These are phyloP conservation scores for Lignosus rhinocerotis DNA, from an alignment of 1,284 basidiomycete species.

Conservation along the genomic window DNA sequence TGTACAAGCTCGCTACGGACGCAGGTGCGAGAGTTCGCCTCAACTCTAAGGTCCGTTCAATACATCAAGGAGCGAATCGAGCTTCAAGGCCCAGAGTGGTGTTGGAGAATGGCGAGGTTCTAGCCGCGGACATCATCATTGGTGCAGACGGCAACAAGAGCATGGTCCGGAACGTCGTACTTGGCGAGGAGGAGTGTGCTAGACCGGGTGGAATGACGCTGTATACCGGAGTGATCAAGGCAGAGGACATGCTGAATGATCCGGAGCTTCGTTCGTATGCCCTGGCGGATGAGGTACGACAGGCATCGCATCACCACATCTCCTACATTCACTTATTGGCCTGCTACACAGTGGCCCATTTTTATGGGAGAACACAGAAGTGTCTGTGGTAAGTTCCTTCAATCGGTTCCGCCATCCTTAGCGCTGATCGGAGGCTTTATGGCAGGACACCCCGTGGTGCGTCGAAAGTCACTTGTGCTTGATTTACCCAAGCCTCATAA, in stretches of 20 bases:
- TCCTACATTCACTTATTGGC: not conserved
- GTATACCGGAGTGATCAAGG: conserved; percentile 24
- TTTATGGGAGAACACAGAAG: conserved; percentile 26
- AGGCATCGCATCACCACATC: not conserved
- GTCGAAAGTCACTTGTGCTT: conserved; percentile 1
- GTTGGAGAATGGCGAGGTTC: conserved; percentile 37
- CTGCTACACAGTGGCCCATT: conserved; percentile 21
- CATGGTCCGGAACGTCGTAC: conserved; percentile 32
- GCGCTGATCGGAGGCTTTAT: not conserved
- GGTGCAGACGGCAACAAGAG: conserved; percentile 43
- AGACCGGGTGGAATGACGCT: conserved; percentile 20
- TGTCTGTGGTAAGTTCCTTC: conserved; percentile 23
- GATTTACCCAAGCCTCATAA: not conserved
- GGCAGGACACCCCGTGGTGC: conserved; percentile 29
- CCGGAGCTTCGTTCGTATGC: conserved; percentile 19
- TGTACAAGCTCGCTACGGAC: conserved; percentile 42
- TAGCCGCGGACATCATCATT: conserved; percentile 41
- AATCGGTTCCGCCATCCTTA: not conserved
- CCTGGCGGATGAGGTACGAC: conserved; percentile 23
- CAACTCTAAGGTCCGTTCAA: conserved; percentile 35
- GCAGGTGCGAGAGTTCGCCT: conserved; percentile 44
- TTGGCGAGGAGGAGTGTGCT: conserved; percentile 16
- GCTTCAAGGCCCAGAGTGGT: conserved; percentile 30
- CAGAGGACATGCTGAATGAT: conserved; percentile 24
- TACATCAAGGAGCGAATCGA: conserved; percentile 28